These are phyloP conservation scores for Exophiala oligosperma DNA, from an alignment of 2,329 filamentous ascomycete genomes.

Conservation along the genomic window DNA sequence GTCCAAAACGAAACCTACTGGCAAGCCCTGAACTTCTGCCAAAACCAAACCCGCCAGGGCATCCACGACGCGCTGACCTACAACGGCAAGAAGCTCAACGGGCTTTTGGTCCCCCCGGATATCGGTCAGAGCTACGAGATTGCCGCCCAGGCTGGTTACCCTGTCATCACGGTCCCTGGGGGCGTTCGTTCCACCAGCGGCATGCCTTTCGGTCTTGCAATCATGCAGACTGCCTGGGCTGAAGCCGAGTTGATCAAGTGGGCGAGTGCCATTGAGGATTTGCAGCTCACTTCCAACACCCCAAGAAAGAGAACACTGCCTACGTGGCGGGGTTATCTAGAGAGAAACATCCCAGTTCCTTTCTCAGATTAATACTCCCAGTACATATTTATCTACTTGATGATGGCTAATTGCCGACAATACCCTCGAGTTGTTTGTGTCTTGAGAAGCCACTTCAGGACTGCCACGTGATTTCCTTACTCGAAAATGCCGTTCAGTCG, in stretches of 20 bases:
- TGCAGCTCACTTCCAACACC: slow-evolving; percentile 46
- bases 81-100: slow-evolving; percentile 53
- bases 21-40: slow-evolving; percentile 64
- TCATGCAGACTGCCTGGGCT: slow-evolving; percentile 63
- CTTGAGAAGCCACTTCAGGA: too few relatives aligned
- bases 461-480: too few relatives aligned
- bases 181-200: slow-evolving; percentile 55
- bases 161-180: slow-evolving; percentile 68
- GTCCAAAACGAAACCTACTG: slow-evolving; percentile 65
- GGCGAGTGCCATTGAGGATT: slow-evolving; percentile 64
- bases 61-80: slow-evolving; percentile 65
- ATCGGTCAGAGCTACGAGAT: slow-evolving; percentile 67
- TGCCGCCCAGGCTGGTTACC: slow-evolving; percentile 74
- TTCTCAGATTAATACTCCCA: too few relatives aligned
- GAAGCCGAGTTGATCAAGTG: slow-evolving; percentile 61
- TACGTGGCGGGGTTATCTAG: slow-evolving; percentile 52
- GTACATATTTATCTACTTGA: too few relatives aligned
- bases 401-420: too few relatives aligned
- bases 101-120: slow-evolving; percentile 67
- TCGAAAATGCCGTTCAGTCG: too few relatives aligned
- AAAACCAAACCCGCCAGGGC: slow-evolving; percentile 60
- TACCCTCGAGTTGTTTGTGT: too few relatives aligned
- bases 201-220: slow-evolving; percentile 62
- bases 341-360: slow-evolving; percentile 4
- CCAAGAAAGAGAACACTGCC: slow-evolving; percentile 52